Conservation (phyloP, 169 alveolate genomes). For the Plasmodium malariae region DNA sequence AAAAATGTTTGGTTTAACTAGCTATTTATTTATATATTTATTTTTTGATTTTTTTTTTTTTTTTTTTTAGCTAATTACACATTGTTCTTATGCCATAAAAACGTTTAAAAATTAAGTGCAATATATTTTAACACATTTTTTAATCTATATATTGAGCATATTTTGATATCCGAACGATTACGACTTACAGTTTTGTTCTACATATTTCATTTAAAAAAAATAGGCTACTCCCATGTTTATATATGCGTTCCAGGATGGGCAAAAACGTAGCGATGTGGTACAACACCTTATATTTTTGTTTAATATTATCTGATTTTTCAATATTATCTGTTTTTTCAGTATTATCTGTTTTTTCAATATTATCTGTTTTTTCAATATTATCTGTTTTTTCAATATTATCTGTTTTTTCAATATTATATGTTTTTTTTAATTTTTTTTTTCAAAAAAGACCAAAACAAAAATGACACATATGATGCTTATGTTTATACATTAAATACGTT, state of each 20-base stretch:
- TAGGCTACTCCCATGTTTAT: not conserved
- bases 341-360: too few relatives aligned
- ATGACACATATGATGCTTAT: too few relatives aligned
- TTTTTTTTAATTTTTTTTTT: too few relatives aligned
- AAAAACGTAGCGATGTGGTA: not conserved
- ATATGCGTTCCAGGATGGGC: not conserved
- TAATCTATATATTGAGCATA: not conserved
- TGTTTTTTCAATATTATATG: too few relatives aligned
- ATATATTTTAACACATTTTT: not conserved
- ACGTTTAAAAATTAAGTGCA: constrained; percentile 15
- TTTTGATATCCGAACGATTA: not conserved
- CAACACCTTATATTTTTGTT: too few relatives aligned
- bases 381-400: too few relatives aligned
- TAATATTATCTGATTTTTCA: too few relatives aligned
- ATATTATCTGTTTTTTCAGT: too few relatives aligned
- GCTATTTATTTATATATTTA: not conserved
- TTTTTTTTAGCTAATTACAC: not conserved
- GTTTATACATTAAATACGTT: too few relatives aligned
- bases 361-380: too few relatives aligned
- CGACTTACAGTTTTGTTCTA: not conserved
- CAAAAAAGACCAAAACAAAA: too few relatives aligned
- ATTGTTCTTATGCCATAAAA: not conserved
- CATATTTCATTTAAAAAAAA: not conserved
- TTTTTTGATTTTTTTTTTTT: too few relatives aligned
- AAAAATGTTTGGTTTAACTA: not conserved